Percentiles rank a stretch among this genome's conserved stretches.
phyloP scores from a whole-genome alignment of 1,284 basidiomycete genomes.

The Inonotus hispidus region DNA sequence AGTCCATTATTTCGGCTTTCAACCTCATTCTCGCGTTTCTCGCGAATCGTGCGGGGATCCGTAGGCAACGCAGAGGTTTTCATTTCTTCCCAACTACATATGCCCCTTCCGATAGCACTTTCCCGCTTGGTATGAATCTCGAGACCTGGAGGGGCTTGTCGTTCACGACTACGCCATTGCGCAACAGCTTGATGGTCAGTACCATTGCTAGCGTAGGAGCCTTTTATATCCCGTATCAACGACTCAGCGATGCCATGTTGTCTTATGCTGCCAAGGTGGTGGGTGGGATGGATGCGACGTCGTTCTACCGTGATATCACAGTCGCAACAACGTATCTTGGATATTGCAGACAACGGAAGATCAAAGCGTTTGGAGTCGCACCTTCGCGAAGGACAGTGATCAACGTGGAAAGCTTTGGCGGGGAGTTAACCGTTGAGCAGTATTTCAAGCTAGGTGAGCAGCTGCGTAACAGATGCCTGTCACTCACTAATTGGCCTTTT shows the following conservation, averaged over 20 bases:
- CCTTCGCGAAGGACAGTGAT: conserved; percentile 47
- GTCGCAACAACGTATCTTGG: conserved; percentile 54
- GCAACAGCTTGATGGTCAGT: conserved; percentile 66
- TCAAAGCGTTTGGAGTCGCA: conserved; percentile 40
- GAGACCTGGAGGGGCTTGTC: conserved; percentile 64
- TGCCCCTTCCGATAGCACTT: conserved; percentile 34
- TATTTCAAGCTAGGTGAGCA: conserved; percentile 49
- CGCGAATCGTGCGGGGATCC: conserved; percentile 46
- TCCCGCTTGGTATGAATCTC: conserved; percentile 41
- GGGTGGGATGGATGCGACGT: conserved; percentile 40
- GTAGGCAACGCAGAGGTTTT: conserved; percentile 53
- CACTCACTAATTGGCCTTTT: not conserved
- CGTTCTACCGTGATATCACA: conserved; percentile 48
- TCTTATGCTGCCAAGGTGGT: conserved; percentile 33
- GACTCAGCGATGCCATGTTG: conserved; percentile 46
- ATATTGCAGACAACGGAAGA: conserved; percentile 43
- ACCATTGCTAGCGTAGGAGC: conserved; percentile 71
- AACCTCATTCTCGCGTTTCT: conserved; percentile 62
- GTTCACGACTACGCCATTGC: conserved; percentile 56
- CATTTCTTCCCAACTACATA: conserved; percentile 51
- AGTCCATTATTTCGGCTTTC: conserved; percentile 53
- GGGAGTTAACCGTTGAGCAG: conserved; percentile 48
- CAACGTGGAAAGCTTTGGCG: conserved; percentile 44
- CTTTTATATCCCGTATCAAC: conserved; percentile 54
- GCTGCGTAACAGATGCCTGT: not conserved